A percentile compares a stretch with the other conserved stretches of the same genome.
Evolutionary conservation across 2,329 filamentous ascomycete species (phyloP).

Genomic region (Cordyceps militaris): DNA sequence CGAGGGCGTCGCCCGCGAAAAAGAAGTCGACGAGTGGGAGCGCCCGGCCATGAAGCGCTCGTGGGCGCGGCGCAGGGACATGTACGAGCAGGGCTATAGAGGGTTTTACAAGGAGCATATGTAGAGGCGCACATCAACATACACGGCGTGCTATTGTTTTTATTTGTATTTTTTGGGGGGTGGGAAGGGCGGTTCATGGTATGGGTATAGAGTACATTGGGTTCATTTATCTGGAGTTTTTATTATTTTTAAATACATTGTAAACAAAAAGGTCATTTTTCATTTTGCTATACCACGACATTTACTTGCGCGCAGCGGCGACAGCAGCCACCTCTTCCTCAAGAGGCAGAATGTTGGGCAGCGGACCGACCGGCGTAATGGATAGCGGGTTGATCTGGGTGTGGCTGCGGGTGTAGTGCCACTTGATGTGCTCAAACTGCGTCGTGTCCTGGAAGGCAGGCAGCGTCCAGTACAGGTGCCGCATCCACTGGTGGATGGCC

Average conservation of each 20-base stretch:
- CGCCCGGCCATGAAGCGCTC: not conserved
- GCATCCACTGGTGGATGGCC: constrained; percentile 71
- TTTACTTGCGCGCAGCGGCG: not conserved
- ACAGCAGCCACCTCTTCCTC: constrained; percentile 68
- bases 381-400: constrained; percentile 58
- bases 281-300: not conserved
- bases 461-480: constrained; percentile 76
- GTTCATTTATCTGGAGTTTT: not conserved
- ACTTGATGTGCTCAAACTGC: constrained; percentile 93
- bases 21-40: not conserved
- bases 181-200: too few relatives aligned
- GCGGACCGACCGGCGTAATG: constrained; percentile 79
- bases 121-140: not conserved
- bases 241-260: not conserved
- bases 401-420: constrained; percentile 56
- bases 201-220: not conserved
- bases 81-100: not conserved
- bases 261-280: not conserved
- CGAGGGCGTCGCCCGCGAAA: not conserved
- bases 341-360: constrained; percentile 71
- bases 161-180: not conserved
- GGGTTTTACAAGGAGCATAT: constrained; percentile 2
- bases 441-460: constrained; percentile 76
- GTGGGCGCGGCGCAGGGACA: not conserved
- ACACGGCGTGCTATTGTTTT: not conserved